phyloP scores from a whole-genome alignment of 2,329 filamentous ascomycete genomes.

The Teratosphaeria zuluensis region DNA sequence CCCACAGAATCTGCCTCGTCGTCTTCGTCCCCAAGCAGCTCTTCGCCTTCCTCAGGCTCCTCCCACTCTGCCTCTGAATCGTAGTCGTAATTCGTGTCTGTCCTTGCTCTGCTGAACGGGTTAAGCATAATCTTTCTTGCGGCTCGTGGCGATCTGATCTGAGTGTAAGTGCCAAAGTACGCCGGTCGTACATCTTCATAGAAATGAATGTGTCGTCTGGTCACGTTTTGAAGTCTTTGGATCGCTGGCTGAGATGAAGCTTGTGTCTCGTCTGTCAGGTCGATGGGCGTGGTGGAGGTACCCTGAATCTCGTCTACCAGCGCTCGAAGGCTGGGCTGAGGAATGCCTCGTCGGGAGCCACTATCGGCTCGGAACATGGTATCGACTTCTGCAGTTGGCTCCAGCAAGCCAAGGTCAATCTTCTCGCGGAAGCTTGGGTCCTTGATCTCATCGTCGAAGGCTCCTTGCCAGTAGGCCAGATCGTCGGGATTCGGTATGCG shows the following conservation, averaged over 20 bases:
- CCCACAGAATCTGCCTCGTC: slow-evolving; percentile 62
- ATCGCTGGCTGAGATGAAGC: slow-evolving; percentile 9
- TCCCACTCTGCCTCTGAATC: slow-evolving; percentile 81
- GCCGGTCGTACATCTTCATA: slow-evolving; percentile 53
- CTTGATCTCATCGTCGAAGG: slow-evolving; percentile 21
- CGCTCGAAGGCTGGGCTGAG: slow-evolving; percentile 11
- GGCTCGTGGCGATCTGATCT: slow-evolving; percentile 39
- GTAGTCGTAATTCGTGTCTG: slow-evolving; percentile 66
- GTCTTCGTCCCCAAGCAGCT: slow-evolving; percentile 54
- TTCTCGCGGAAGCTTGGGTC: slow-evolving; percentile 20
- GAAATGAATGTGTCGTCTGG: slow-evolving; percentile 55
- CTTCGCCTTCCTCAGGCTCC: slow-evolving; percentile 58
- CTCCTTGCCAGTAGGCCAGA: slow-evolving; percentile 15
- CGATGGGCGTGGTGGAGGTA: slow-evolving; percentile 31
- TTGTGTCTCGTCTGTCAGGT: slow-evolving; percentile 29
- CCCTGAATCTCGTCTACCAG: slow-evolving; percentile 37
- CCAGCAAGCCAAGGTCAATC: slow-evolving; percentile 19
- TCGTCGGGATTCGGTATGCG: slow-evolving; percentile 17
- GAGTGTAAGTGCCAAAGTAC: slow-evolving; percentile 66
- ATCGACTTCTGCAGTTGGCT: slow-evolving; percentile 6
- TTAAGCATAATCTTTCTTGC: slow-evolving; percentile 41
- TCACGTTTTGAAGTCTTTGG: slow-evolving; percentile 32
- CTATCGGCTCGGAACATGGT: slow-evolving; percentile 3
- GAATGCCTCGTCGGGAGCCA: slow-evolving; percentile 9
- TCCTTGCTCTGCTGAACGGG: slow-evolving; percentile 47